Evolutionary conservation across 257 asterid genomes (phyloP).

Genomic region (Ligustrum vulgare): DNA sequence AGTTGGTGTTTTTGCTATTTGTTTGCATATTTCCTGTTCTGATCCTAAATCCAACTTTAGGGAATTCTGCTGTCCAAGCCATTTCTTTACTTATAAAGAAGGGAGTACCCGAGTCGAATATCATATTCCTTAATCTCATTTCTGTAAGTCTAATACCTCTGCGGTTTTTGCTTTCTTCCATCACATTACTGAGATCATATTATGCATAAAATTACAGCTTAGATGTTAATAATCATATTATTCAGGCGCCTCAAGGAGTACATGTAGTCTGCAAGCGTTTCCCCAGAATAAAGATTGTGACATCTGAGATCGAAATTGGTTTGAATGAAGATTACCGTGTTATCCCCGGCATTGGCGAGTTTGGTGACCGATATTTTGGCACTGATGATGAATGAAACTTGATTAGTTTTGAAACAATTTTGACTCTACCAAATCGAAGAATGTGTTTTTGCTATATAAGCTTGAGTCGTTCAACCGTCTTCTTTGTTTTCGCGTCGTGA

Average conservation of each 20-base stretch:
- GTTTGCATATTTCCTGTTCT: not conserved
- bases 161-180: slow-evolving; percentile 6
- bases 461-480: not conserved
- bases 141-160: slow-evolving; percentile 54
- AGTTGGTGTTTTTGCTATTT: not conserved
- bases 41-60: slow-evolving; percentile 39
- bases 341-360: slow-evolving; percentile 98
- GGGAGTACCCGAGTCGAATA: slow-evolving; percentile 94
- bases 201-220: not conserved
- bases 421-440: slow-evolving; percentile 4
- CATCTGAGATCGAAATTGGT: slow-evolving; percentile 96
- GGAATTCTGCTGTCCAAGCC: slow-evolving; percentile 95
- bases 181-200: not conserved
- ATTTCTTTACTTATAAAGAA: slow-evolving; percentile 80
- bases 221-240: not conserved
- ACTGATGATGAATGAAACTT: slow-evolving; percentile 74
- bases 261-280: slow-evolving; percentile 88
- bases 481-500: not conserved
- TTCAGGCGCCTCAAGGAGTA: slow-evolving; percentile 97
- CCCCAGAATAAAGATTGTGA: slow-evolving; percentile 93
- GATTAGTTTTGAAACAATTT: slow-evolving; percentile 17
- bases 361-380: slow-evolving; percentile 94
- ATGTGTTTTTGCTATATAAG: not conserved
- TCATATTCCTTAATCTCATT: slow-evolving; percentile 93
- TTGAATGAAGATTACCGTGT: slow-evolving; percentile 82